These are phyloP conservation scores for Fusarium setosum DNA, from an alignment of 2,329 filamentous ascomycete species.

Conservation along the genomic window DNA sequence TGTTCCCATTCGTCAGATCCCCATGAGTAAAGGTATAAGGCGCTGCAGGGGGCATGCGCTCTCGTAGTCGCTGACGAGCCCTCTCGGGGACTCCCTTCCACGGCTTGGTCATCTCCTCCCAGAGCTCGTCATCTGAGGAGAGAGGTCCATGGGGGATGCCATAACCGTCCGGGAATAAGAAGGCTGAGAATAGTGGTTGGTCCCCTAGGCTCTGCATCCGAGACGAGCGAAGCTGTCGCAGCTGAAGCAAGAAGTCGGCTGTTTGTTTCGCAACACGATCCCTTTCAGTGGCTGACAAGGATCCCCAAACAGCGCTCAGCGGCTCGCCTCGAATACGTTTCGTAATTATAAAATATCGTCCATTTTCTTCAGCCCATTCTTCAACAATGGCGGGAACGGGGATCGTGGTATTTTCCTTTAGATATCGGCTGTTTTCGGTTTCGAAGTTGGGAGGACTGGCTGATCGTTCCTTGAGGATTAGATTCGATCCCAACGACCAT, in stretches of 20 bases:
- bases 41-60: conserved; percentile 29
- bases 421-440: conserved; percentile 16
- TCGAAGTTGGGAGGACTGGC: conserved; percentile 22
- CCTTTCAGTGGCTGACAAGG: conserved; percentile 39
- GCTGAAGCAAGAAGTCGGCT: conserved; percentile 18
- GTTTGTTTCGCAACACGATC: conserved; percentile 41
- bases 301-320: conserved; percentile 19
- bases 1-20: conserved; percentile 51
- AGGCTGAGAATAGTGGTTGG: neutral
- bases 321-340: conserved; percentile 22
- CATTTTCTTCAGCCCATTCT: conserved; percentile 22
- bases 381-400: conserved; percentile 16
- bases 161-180: neutral
- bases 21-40: conserved; percentile 50
- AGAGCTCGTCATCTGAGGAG: neutral
- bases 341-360: conserved; percentile 23
- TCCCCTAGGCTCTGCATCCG: neutral
- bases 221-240: conserved; percentile 13
- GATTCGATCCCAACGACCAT: conserved; percentile 45
- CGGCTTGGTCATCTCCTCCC: neutral
- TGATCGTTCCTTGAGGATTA: conserved; percentile 44
- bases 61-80: neutral
- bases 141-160: neutral
- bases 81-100: neutral
- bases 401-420: conserved; percentile 22